Evolutionary conservation across 2,329 filamentous ascomycete genomes (phyloP).

Genomic region (Aureobasidium uvarum): DNA sequence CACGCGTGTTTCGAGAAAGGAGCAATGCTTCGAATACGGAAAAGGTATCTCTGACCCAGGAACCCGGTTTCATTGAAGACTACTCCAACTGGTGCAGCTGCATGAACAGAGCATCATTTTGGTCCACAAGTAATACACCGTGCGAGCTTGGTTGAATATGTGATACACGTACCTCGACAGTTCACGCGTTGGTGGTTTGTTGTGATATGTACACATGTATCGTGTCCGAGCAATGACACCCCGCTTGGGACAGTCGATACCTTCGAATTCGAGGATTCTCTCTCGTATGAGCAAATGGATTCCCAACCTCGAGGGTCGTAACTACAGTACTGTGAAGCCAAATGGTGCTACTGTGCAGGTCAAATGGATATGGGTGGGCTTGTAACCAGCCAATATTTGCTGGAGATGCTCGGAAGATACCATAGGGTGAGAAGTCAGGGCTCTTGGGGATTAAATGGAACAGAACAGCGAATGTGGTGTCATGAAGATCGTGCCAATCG

Average conservation of each 20-base stretch:
- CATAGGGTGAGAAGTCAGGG: no score
- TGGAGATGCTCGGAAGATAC: not conserved
- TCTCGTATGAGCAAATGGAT: not conserved
- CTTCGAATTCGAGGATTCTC: not conserved
- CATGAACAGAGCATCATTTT: constrained; percentile 7
- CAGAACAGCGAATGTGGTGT: no score
- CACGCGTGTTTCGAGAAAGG: constrained; percentile 1
- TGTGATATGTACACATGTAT: not conserved
- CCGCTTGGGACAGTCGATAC: not conserved
- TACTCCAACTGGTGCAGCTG: constrained; percentile 2
- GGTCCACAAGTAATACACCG: not conserved
- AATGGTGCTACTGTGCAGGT: not conserved
- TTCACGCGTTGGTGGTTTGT: not conserved
- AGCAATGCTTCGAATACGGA: not conserved
- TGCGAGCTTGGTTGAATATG: not conserved
- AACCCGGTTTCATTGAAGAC: not conserved
- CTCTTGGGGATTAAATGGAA: no score
- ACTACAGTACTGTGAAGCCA: not conserved
- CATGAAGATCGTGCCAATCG: not conserved
- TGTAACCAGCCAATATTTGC: not conserved
- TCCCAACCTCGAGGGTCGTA: not conserved
- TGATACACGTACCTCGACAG: not conserved
- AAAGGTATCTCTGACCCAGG: not conserved
- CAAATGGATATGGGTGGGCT: no score
- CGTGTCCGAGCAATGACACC: not conserved